Percentiles rank a stretch among this genome's conserved stretches.
Conservation (phyloP, 176 grass and related monocot species). For the Phyllostachys edulis region DNA sequence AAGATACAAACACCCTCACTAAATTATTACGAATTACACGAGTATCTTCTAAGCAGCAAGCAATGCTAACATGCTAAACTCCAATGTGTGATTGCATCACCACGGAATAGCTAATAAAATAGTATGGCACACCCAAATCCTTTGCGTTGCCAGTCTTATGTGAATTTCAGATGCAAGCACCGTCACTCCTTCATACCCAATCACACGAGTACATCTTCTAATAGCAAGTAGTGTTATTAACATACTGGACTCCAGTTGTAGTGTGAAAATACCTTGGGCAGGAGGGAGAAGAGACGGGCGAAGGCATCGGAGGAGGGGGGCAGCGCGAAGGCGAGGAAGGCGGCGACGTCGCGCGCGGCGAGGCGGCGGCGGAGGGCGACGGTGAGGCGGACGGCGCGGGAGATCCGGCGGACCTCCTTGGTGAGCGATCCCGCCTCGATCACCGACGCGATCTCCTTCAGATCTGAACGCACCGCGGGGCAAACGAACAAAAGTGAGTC, state of each 20-base stretch:
- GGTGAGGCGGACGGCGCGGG: constrained; percentile 69
- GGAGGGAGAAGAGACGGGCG: constrained; percentile 47
- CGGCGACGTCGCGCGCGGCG: constrained; percentile 41
- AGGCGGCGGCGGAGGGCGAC: constrained; percentile 69
- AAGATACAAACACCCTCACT: background rate
- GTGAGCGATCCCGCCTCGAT: constrained; percentile 68
- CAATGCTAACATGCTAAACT: background rate
- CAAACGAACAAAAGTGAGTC: background rate
- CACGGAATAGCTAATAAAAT: background rate
- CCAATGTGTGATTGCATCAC: background rate
- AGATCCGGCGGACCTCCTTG: constrained; percentile 80
- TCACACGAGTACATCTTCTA: background rate
- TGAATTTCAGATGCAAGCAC: background rate
- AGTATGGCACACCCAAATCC: background rate
- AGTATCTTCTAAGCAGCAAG: background rate
- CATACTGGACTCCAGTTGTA: background rate
- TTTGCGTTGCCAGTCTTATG: background rate
- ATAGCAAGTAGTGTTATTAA: background rate
- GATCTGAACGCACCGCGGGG: constrained; percentile 44
- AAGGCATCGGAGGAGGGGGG: constrained; percentile 47
- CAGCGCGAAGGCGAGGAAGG: constrained; percentile 66
- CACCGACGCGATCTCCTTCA: constrained; percentile 77
- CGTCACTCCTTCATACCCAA: background rate
- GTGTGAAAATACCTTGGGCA: constrained; percentile 53
- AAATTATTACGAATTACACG: background rate